Conservation (phyloP, 2,329 filamentous ascomycete species). For the Trichophyton rubrum region DNA sequence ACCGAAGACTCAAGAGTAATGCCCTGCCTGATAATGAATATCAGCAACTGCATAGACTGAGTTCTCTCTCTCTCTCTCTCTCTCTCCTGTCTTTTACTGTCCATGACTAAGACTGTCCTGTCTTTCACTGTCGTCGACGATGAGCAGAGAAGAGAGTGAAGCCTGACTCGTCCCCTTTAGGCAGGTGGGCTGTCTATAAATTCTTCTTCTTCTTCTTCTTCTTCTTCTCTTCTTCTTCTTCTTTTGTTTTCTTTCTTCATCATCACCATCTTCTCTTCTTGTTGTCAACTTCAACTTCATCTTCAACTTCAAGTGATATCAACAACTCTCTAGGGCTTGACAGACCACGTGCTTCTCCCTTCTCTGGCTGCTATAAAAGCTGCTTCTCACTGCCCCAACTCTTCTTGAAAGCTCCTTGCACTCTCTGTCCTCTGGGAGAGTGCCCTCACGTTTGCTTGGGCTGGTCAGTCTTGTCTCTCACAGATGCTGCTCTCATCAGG, state of each 20-base stretch:
- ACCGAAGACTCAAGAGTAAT: too few species aligned
- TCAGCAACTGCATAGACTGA: neutral
- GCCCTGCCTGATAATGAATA: neutral
- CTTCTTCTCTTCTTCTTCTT: neutral
- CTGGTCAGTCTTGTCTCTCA: neutral
- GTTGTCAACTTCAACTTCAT: neutral
- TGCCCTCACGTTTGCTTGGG: neutral
- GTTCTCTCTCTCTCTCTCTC: neutral
- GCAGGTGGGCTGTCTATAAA: conserved; percentile 4
- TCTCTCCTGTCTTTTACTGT: too few species aligned
- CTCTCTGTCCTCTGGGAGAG: neutral
- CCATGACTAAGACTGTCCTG: neutral
- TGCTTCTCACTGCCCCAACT: neutral
- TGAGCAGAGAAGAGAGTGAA: neutral
- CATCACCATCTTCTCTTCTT: neutral
- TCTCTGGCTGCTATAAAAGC: neutral
- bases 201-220: conserved; percentile 3
- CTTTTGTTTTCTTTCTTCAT: neutral
- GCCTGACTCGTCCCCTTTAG: neutral
- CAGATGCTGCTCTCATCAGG: neutral
- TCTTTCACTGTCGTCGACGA: neutral
- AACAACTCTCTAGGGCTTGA: neutral
- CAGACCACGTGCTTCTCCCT: neutral
- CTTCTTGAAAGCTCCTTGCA: neutral
- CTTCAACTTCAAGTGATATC: neutral